phyloP scores from a whole-genome alignment of 768 basidiomycete genomes.

The Lactarius sanguifluus region DNA sequence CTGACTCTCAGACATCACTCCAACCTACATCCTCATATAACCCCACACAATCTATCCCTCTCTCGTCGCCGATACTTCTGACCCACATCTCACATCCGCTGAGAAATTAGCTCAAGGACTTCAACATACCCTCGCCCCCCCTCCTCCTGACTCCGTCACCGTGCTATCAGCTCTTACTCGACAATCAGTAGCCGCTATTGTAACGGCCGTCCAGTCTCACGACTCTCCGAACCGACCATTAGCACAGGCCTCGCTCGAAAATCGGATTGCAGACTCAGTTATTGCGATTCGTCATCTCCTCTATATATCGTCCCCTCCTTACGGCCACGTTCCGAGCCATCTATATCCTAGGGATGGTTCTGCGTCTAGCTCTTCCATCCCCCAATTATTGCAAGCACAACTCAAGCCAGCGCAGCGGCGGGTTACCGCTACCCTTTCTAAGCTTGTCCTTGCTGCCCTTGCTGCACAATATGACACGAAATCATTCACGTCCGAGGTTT shows the following conservation, averaged over 20 bases:
- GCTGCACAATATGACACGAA: constrained; percentile 83
- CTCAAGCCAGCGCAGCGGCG: constrained; percentile 82
- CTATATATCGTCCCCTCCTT: constrained; percentile 61
- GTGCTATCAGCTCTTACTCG: constrained; percentile 61
- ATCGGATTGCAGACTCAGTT: constrained; percentile 61
- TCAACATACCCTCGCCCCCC: constrained; percentile 57
- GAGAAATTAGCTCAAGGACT: constrained; percentile 67
- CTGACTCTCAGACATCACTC: constrained; percentile 8
- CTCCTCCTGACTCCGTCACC: constrained; percentile 56
- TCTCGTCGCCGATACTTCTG: constrained; percentile 18
- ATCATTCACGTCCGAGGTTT: constrained; percentile 57
- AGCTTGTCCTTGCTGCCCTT: constrained; percentile 87
- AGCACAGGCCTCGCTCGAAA: constrained; percentile 59
- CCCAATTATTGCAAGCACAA: constrained; percentile 49
- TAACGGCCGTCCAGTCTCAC: constrained; percentile 55
- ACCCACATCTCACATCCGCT: constrained; percentile 56
- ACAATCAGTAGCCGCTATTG: constrained; percentile 59
- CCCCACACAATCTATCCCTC: not conserved
- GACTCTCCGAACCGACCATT: constrained; percentile 49
- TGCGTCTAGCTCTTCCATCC: constrained; percentile 12
- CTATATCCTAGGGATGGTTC: constrained; percentile 24
- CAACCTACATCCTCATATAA: constrained; percentile 3
- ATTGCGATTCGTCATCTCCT: constrained; percentile 75
- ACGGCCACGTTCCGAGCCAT: constrained; percentile 55
- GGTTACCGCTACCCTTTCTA: constrained; percentile 85